Base-by-base conservation (phyloP, 225 moss, liverwort and hornwort species). In the Marchantia paleacea region DNA sequence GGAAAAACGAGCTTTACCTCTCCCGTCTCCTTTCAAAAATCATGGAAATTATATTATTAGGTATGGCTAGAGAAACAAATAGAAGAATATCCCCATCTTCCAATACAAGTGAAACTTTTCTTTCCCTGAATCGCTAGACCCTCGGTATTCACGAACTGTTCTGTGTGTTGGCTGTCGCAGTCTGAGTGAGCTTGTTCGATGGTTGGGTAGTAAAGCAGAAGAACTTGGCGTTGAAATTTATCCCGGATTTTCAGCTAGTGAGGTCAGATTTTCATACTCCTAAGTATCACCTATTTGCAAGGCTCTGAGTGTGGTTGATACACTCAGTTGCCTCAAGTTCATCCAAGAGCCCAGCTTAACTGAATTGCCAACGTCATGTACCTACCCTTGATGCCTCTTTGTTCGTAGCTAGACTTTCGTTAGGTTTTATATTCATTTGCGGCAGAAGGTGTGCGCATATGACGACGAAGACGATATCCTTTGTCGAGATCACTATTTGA, bases 231-330 rank as follows among this genome's bases (percentile, higher is more conserved):
- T 94, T 65, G 94, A 94, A 86, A 89, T 92, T 55, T 94, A 94
- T 85, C 94, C 92, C 69, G 94, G 94, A 78, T 94, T 94, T 89
- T 92, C 89, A 48, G 94, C 94, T 52, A 92, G 91, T 86, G 86
- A 94, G 94, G 91, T 91, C 52, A 75, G 39, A 25, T 24, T 24
- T 63, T 31, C 19, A 76, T 19, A 66, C 66, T 22, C 24, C n/a
- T 62, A 16, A 19, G 22, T 19, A 15, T n/a, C 16, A 16, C 16
- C 25, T 8, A 29, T 25, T 20, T 19, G 7, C 10, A 28, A 28
- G 9, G 3, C 29, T 29, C 66, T 66, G 28, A 66, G 12, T 19
- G 13, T 66, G 6, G 26, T 28, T 29, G 4, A 66, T 12, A 29
- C 26, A 24, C n/a, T 7, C 0, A 62, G 3, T 26, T 29, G 66